Conservation (phyloP, 495 filamentous ascomycete genomes). For the Aspergillus funiculosus region DNA sequence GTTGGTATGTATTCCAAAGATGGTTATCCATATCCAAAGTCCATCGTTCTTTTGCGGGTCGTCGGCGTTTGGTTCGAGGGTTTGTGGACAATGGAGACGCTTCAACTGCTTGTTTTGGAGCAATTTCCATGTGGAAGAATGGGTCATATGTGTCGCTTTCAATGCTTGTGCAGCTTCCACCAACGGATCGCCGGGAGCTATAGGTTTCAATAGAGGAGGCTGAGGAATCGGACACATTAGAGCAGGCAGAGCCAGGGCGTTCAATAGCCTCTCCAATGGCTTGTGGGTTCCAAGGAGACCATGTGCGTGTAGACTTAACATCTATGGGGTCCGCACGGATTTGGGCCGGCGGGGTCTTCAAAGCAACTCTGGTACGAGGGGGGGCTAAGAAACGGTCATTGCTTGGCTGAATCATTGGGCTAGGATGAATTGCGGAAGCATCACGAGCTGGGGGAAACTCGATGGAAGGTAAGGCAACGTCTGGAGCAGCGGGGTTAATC, state of each 20-base stretch:
- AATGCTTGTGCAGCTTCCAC: constrained; percentile 63
- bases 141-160: constrained; percentile 57
- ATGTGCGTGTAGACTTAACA: constrained; percentile 22
- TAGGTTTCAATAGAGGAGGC: constrained; percentile 61
- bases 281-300: constrained; percentile 32
- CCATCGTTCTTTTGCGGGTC: constrained; percentile 49
- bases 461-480: constrained; percentile 55
- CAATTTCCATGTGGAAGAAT: constrained; percentile 44
- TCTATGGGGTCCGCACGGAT: constrained; percentile 38
- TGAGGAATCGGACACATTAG: constrained; percentile 63
- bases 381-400: constrained; percentile 48
- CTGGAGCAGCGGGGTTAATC: constrained; percentile 27
- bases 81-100: constrained; percentile 30
- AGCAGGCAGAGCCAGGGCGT: constrained; percentile 55
- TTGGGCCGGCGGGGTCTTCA: constrained; percentile 60
- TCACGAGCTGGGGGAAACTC: constrained; percentile 41
- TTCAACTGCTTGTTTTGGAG: constrained; percentile 32
- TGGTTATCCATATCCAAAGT: constrained; percentile 88
- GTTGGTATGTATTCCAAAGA: constrained; percentile 82
- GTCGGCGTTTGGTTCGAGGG: constrained; percentile 19
- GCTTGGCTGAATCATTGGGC: constrained; percentile 19
- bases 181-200: constrained; percentile 57
- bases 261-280: constrained; percentile 35
- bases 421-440: constrained; percentile 18
- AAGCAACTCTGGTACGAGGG: constrained; percentile 45